Conservation (phyloP, 2,329 filamentous ascomycete species). For the Paraphoma chrysanthemicola region DNA sequence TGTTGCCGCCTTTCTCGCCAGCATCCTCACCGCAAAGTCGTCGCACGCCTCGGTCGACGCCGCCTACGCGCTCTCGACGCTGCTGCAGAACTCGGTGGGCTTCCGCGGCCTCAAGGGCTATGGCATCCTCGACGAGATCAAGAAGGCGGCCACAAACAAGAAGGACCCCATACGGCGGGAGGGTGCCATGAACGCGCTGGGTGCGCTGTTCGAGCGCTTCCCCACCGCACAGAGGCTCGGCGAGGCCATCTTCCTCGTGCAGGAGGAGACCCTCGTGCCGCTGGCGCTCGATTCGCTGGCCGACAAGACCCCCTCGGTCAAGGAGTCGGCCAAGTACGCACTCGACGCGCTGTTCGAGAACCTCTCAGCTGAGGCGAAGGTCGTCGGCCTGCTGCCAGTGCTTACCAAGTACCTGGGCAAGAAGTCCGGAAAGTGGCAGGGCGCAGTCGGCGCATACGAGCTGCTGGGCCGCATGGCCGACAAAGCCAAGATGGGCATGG, state of each 20-base stretch:
- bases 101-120: constrained; percentile 68
- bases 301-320: constrained; percentile 88
- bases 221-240: constrained; percentile 77
- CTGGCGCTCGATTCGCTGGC: constrained; percentile 83
- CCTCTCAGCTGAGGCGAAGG: constrained; percentile 81
- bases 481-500: constrained; percentile 86
- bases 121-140: constrained; percentile 67
- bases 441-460: constrained; percentile 84
- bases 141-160: constrained; percentile 88
- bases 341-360: constrained; percentile 85
- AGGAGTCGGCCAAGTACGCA: constrained; percentile 91
- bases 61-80: constrained; percentile 68
- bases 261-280: constrained; percentile 76
- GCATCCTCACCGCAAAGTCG: constrained; percentile 58
- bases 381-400: constrained; percentile 80
- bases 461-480: constrained; percentile 92
- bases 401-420: constrained; percentile 79
- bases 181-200: constrained; percentile 92
- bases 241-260: constrained; percentile 82
- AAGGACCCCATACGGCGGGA: constrained; percentile 87
- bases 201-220: constrained; percentile 91
- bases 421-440: constrained; percentile 95
- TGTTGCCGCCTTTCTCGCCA: constrained; percentile 50
- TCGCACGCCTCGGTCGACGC: constrained; percentile 66
- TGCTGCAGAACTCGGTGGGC: constrained; percentile 70